Evolutionary conservation across 441 rosid species (phyloP).

Genomic region (Syzygium syzygioides): DNA sequence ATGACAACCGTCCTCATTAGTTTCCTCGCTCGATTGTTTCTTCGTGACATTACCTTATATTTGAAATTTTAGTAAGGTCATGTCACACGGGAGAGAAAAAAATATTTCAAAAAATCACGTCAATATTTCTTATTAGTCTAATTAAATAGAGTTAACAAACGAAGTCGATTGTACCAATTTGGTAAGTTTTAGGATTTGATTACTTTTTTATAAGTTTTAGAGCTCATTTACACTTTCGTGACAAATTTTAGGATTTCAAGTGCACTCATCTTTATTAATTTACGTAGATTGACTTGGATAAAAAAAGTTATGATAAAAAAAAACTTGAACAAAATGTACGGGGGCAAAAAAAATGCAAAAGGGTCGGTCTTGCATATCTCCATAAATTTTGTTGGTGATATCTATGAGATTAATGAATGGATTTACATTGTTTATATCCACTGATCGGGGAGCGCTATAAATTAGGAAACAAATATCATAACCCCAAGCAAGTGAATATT

Average conservation of each 20-base stretch:
- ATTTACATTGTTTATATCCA: neutral
- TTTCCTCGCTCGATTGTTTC: neutral
- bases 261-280: neutral
- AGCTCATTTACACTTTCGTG: accelerated
- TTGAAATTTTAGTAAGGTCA: neutral
- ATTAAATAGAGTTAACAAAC: neutral
- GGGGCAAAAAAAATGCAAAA: neutral
- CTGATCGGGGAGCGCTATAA: neutral
- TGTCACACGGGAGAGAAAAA: too few species aligned
- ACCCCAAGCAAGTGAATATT: neutral
- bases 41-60: neutral
- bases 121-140: accelerated
- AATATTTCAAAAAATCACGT: too few species aligned
- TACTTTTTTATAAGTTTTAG: neutral
- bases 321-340: neutral
- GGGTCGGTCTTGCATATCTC: neutral
- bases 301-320: neutral
- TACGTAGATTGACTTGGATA: neutral
- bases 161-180: neutral
- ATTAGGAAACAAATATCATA: neutral
- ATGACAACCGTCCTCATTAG: neutral
- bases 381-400: neutral
- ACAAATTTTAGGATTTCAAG: neutral
- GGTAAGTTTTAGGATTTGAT: accelerated
- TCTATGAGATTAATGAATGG: neutral